Base-by-base conservation (phyloP, 1,284 basidiomycete genomes). In the Cutaneotrichosporon sp. region DNA sequence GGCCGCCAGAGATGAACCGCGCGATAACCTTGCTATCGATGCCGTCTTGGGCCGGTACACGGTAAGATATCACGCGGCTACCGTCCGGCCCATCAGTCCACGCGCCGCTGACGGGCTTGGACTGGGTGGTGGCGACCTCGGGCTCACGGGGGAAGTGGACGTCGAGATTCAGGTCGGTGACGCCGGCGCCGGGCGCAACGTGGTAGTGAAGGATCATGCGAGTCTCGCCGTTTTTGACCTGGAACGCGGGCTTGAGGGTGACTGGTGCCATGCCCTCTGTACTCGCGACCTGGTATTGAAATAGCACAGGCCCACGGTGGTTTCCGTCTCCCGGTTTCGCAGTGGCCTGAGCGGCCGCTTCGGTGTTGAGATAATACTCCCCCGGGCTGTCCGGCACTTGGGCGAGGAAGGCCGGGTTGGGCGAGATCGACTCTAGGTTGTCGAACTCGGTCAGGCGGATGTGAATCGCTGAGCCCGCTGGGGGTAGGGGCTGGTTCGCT, bases 261-360 rank as follows among this genome's bases (percentile, higher is more conserved):
- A 86, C 63, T 0, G 84, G 84, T 1, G 82, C 74, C 40, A 74
- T 75, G 1, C 59, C 30, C 30, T 80, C 78, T 22, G 76, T 47
- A 1, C 75, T 74, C 13, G 77, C 73, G 13, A 85, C 77, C 60
- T 84, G 82, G 66, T 86, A 86, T 70, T 83, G 83, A 74, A 86
- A 80, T 31, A 84, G 71, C 40, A 81, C 69, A 63, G 67, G 77
- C 68, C 62, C 78, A 56, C 67, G 66, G 32, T 56, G 47, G 6
- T 51, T 66, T 46, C 58, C 69, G 13, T 57, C 51, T 4, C 32
- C 11, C 0, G 66, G 47, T n/a, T 55, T 56, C 21, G 64, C 49
- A 22, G 64, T 74, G 40, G 66, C 72, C 9, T 64, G 61, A 0
- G 77, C 70, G 8, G 83, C 69, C 13, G 79, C 69, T 55, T 78